Conservation (phyloP, 2,329 filamentous ascomycete species). For the Aschersonia sp. region DNA sequence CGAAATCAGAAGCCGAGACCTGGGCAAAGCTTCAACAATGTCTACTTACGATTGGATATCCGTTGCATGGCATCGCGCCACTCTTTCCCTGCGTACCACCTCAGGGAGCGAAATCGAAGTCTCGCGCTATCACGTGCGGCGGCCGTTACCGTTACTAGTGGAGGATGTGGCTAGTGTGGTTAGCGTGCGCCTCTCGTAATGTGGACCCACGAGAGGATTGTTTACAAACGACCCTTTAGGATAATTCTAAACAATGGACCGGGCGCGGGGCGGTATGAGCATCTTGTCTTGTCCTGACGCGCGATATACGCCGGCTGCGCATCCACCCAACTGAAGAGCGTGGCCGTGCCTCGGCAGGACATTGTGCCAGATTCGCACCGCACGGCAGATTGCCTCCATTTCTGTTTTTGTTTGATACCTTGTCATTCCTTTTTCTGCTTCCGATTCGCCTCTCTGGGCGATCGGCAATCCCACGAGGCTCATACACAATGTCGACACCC, state of each 20-base stretch:
- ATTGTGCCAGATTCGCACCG: not conserved
- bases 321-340: too few relatives aligned
- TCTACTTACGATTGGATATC: too few relatives aligned
- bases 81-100: too few relatives aligned
- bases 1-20: too few relatives aligned
- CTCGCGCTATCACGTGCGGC: constrained; percentile 10
- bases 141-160: not conserved
- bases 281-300: not conserved
- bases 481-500: constrained; percentile 14
- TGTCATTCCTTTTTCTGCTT: not conserved
- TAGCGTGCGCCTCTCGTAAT: not conserved
- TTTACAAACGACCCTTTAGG: constrained; percentile 25
- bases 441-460: not conserved
- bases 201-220: constrained; percentile 11
- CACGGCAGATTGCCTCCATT: not conserved
- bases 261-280: constrained; percentile 7
- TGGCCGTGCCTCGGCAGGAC: not conserved
- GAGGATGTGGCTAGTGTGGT: not conserved
- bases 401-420: not conserved
- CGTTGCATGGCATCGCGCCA: too few relatives aligned
- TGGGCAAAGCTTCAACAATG: too few relatives aligned
- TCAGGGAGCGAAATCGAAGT: not conserved
- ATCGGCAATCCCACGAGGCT: not conserved
- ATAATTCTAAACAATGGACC: constrained; percentile 21
- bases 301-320: too few relatives aligned